Evolutionary conservation across 495 filamentous ascomycete species (phyloP), one percentile per base, ranked within the genome.

Genomic region (Podospora sp.): DNA sequence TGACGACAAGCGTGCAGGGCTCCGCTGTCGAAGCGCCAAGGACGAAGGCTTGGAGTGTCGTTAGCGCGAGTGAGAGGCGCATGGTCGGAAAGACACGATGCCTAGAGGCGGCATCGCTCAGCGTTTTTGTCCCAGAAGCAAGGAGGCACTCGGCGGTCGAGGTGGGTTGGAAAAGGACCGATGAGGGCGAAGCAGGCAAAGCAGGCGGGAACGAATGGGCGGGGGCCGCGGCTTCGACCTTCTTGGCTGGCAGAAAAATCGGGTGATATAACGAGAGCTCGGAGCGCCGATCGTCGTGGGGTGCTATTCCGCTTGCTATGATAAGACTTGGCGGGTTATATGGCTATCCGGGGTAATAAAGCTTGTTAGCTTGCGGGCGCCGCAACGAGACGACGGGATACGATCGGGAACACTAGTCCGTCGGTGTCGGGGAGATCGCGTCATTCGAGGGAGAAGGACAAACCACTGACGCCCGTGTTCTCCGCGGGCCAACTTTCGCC

Each of bases 171-270:
- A 46, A 18, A 46, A 46, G 40, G 40, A 46, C 40, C 40, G 40
- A 46, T 46, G 40, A 6, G 40, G 14, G 40, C 40, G 40, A 46
- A 46, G 40, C 40, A 46, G 33, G 33, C 33, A 36, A n/a, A n/a
- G n/a, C n/a, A 20, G 51, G 24, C 11, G 16, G 53, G 26, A 16
- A 27, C 53, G 53, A 57, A 27, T 27, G 11, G 53, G 53, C 8
- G 21, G 53, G 22, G 53, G 53, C 12, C 22, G 11, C 5, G 53
- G 60, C 21, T 40, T 61, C 16, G 21, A 8, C 16, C 8, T 18
- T 60, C 60, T 62, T 62, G 60, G 36, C 60, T 62, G 60, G 60
- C 40, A 14, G 40, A 11, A 51, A 50, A 62, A 62, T 21, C 60
- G 12, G 21, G 40, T 50, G n/a, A 46, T 57, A 57, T 57, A 57